Evolutionary conservation across 805 yeast species (phyloP), one percentile per base, ranked within the genome.

Genomic region (Zygotorulaspora sp.): DNA sequence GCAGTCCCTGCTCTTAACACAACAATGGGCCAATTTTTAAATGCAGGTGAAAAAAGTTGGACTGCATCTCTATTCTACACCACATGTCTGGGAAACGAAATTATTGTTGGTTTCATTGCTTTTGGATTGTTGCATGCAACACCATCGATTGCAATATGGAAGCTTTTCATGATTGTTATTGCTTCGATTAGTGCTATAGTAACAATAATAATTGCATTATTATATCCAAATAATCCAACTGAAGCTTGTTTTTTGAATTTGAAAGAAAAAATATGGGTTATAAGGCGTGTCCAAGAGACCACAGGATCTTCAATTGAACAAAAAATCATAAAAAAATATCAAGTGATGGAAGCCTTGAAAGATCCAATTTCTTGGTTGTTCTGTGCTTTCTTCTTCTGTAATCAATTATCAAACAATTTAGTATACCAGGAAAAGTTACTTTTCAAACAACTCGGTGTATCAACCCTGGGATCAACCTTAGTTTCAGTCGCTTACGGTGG

Each of bases 161-260:
- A 73, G 48, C 53, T 78, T 13, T 69, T 77, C 40, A 72, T 70
- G 59, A 68, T 78, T 19, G 70, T 77, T 34, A 67, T 73, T 38
- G 86, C 83, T 33, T 70, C 75, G n/a, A 52, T 74, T 25, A 74
- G 83, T 0, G 57, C 76, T 16, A 13, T 70, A 15, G 40, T 67
- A 25, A 52, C 67, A 2, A 26, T 40, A 26, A 24, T 64, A 2
- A 35, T 62, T 4, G 52, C 67, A 36, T 63, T 66, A 41, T 32
- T 65, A 12, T 78, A 75, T 47, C 84, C 83, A 30, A 66, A 70
- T 41, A 74, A 76, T 52, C 83, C 83, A 13, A 56, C 78, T 0
- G 65, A 62, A 42, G 76, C 77, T 4, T 63, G 57, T 35, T 72
- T 72, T 45, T 62, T 78, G 30, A 44, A 67, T 6, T 49, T 49